A percentile compares a stretch with the other conserved stretches of the same genome.
phyloP scores from a whole-genome alignment of 768 basidiomycete genomes.

The Pleurotus ostreatus region DNA sequence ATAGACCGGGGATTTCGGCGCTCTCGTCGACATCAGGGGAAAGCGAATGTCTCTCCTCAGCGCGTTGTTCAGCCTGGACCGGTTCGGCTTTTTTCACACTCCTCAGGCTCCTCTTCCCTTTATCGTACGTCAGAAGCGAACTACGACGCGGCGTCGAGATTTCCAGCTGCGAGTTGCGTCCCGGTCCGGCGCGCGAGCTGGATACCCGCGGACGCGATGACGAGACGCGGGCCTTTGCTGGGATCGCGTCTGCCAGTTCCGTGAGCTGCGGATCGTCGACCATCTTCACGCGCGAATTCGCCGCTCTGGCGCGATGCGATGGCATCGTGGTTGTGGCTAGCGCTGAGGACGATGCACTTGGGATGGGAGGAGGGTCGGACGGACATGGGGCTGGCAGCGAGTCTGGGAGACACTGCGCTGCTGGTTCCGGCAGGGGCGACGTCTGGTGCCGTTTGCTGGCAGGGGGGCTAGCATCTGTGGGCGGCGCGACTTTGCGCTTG shows the following conservation, averaged over 20 bases:
- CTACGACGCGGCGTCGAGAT: constrained; percentile 40
- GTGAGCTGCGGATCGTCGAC: constrained; percentile 36
- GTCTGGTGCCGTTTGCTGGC: background rate
- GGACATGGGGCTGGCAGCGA: too few species aligned
- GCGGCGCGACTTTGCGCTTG: background rate
- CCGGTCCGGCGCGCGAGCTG: constrained; percentile 42
- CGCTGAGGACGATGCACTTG: too few species aligned
- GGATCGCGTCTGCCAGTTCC: constrained; percentile 34
- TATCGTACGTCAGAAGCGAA: constrained; percentile 51
- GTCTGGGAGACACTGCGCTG: too few species aligned
- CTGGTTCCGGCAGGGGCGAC: too few species aligned
- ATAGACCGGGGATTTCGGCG: constrained; percentile 2
- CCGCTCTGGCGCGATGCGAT: constrained; percentile 42
- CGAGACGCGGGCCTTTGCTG: constrained; percentile 41
- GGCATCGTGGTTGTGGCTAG: constrained; percentile 17
- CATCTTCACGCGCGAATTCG: constrained; percentile 53
- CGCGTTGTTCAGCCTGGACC: too few species aligned
- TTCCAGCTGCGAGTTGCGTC: constrained; percentile 36
- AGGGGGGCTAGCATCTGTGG: background rate
- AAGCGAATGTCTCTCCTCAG: too few species aligned
- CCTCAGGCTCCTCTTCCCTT: constrained; percentile 32
- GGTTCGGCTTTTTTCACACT: too few species aligned
- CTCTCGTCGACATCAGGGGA: too few species aligned
- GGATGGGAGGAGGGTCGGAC: too few species aligned
- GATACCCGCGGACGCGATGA: constrained; percentile 5